phyloP scores from a whole-genome alignment of 2,329 filamentous ascomycete genomes.

The Chaetothyriales sp. region DNA sequence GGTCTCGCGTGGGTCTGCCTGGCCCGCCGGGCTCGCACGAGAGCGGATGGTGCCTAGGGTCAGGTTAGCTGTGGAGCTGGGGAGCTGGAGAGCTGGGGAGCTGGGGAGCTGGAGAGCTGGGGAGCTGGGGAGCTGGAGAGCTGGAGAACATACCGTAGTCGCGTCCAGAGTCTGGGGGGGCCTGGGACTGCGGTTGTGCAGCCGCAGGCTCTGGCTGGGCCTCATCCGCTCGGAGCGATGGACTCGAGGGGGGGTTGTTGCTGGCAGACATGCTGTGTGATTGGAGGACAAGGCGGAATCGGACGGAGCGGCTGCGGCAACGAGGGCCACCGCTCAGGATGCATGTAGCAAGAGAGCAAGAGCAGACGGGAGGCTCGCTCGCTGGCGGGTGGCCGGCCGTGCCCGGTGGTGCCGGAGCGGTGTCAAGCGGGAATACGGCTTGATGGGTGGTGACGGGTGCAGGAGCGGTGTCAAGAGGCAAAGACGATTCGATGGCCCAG shows the following conservation, averaged over 20 bases:
- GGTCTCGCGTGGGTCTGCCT: constrained; percentile 1
- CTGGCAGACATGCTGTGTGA: neutral
- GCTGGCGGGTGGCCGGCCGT: too few relatives aligned
- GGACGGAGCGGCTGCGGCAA: neutral
- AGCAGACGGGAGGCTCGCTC: neutral
- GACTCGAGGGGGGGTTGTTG: neutral
- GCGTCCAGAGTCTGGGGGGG: neutral
- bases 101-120: too few relatives aligned
- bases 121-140: too few relatives aligned
- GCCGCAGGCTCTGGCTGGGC: neutral
- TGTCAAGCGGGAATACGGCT: too few relatives aligned
- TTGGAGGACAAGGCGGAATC: neutral
- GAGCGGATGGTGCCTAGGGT: constrained; percentile 7
- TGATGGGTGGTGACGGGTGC: too few relatives aligned
- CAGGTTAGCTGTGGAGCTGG: neutral
- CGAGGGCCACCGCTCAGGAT: neutral
- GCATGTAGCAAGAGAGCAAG: neutral
- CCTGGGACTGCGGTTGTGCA: constrained; percentile 1
- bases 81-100: too few relatives aligned
- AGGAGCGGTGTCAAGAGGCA: too few relatives aligned
- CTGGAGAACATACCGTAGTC: neutral
- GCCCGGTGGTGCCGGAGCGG: neutral
- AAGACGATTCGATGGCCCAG: too few relatives aligned
- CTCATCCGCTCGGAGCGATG: neutral
- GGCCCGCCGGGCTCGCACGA: constrained; percentile 8